Conservation (phyloP, 768 basidiomycete species). For the Lactarius trivialis region DNA sequence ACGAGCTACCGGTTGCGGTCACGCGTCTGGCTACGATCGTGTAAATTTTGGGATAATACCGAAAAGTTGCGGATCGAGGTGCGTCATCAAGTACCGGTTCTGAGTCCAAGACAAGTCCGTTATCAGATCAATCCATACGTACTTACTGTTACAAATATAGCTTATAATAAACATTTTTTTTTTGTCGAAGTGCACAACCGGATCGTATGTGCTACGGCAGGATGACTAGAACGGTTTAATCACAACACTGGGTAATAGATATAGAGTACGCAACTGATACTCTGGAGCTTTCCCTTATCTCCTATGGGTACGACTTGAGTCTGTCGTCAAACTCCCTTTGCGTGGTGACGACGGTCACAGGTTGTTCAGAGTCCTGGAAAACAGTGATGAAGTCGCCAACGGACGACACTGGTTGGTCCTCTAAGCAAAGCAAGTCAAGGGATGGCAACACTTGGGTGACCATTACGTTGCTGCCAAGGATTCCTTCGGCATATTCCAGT, state of each 20-base stretch:
- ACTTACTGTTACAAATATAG: too few species aligned
- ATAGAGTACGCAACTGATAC: background rate
- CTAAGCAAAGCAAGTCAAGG: background rate
- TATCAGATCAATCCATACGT: too few species aligned
- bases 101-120: too few species aligned
- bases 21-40: background rate
- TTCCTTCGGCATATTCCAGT: background rate
- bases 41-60: background rate
- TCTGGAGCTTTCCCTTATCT: background rate
- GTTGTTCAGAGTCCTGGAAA: background rate
- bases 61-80: too few species aligned
- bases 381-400: background rate
- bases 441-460: background rate
- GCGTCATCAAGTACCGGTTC: too few species aligned
- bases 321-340: background rate
- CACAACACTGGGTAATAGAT: background rate
- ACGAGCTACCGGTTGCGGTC: slow-evolving; percentile 1
- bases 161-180: too few species aligned
- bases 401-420: background rate
- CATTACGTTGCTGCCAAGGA: background rate
- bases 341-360: background rate
- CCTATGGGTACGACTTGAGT: background rate
- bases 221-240: background rate
- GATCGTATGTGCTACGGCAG: background rate
- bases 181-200: background rate